Evolutionary conservation across 75 land plant genomes (phyloP), one percentile per base, ranked within the genome.

Genomic region (Pseudotsuga menziesii): DNA sequence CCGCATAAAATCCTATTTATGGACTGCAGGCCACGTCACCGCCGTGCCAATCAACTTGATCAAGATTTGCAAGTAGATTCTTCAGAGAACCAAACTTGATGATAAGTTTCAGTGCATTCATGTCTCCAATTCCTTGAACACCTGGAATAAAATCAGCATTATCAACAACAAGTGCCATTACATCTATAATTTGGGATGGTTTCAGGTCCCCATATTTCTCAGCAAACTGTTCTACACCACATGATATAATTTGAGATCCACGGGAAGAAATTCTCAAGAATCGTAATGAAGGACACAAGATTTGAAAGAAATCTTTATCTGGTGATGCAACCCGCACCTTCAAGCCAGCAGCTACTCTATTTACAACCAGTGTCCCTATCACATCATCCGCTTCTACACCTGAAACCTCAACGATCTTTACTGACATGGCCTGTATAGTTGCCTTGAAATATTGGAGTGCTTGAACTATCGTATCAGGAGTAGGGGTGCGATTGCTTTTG

Each of bases 301-400:
- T 82, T 76, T 96, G 98, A 72, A 93, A 96, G 71, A 96, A 96
- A 70, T 96, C 98, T 85, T 96, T 96, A 76, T 96, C 98, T 11
- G 98, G 97, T 69, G 98, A 96, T 14, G 88, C 94, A 77, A 93
- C 83, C 70, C 96, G 84, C 2, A 91, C 96, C 96, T 93, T 93
- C 76, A 61, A 87, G 2, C 91, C 94, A 41, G 87, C 83, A 73
- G 80, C 84, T 61, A 90, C 89, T 78, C 94, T 93, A 61, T 84
- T 89, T 41, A 86, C 62, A 66, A 97, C 94, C 73, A 96, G 77
- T 29, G 98, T 94, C n/a, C 89, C 98, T 78, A 93, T 90, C 32
- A 96, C 98, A 82, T 96, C 98, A 80, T 96, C 98, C 58, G 98
- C 98, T 86, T 96, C 98, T 13, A 96, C 94, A 32, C 98, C 98